These are phyloP conservation scores for Elaphomyces granulatus DNA, from an alignment of 495 filamentous ascomycete species.

Conservation along the genomic window DNA sequence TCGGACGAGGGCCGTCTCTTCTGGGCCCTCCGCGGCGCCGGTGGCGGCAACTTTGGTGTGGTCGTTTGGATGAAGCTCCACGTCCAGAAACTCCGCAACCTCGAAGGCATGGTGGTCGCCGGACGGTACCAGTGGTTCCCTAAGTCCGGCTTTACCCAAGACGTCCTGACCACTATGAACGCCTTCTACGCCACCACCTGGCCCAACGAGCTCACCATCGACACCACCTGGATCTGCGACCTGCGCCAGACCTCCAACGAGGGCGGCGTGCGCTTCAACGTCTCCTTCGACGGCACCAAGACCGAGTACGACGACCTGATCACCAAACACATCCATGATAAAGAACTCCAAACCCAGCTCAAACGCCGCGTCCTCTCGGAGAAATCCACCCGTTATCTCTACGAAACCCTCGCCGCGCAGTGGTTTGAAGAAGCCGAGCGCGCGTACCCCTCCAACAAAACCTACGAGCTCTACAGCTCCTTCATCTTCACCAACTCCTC, in stretches of 20 bases:
- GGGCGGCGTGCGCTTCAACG: conserved; percentile 5
- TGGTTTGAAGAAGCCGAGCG: conserved; percentile 15
- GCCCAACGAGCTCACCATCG: conserved; percentile 12
- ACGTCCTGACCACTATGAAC: conserved; percentile 8
- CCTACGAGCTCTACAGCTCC: conserved; percentile 10
- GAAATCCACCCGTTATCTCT: conserved; percentile 15
- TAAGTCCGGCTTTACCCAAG: too few species aligned
- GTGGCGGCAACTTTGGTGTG: conserved; percentile 5
- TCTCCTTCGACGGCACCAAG: conserved; percentile 7
- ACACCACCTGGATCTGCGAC: conserved; percentile 17
- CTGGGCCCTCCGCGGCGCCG: conserved; percentile 4
- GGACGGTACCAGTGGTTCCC: too few species aligned
- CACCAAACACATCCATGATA: conserved; percentile 1
- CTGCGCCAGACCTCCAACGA: conserved; percentile 1
- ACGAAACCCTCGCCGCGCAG: conserved; percentile 18
- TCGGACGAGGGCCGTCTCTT: conserved; percentile 4
- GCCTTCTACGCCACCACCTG: conserved; percentile 7
- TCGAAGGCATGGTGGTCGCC: too few species aligned
- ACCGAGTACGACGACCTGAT: conserved; percentile 9
- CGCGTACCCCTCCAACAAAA: conserved; percentile 8
- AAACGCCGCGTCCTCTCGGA: conserved; percentile 10
- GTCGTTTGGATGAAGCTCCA: too few species aligned
- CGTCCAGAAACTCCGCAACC: too few species aligned
- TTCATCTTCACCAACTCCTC: too few species aligned
- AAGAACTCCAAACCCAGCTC: conserved; percentile 8